phyloP scores from a whole-genome alignment of 2,329 filamentous ascomycete genomes.

The Aureobasidium sp. region DNA sequence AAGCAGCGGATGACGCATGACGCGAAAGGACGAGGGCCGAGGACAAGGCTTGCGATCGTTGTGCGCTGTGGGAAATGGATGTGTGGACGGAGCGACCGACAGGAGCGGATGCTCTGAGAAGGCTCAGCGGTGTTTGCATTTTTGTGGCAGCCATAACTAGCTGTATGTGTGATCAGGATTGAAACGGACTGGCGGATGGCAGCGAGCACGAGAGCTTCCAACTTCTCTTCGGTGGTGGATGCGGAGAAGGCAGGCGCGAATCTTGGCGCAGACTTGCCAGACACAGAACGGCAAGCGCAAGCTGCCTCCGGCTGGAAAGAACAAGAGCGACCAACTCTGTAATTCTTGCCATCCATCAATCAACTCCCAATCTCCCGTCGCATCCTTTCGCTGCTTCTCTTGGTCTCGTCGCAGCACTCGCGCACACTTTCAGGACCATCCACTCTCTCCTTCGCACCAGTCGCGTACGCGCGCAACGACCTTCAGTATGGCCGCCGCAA shows the following conservation, averaged over 20 bases:
- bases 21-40: slow-evolving; percentile 4
- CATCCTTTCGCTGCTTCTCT: background rate
- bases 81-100: background rate
- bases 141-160: background rate
- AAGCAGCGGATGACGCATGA: slow-evolving; percentile 7
- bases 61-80: background rate
- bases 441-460: background rate
- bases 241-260: slow-evolving; percentile 4
- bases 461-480: slow-evolving; percentile 17
- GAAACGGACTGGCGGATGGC: background rate
- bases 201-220: slow-evolving; percentile 3
- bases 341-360: background rate
- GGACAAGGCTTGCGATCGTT: slow-evolving; percentile 3
- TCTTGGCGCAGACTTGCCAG: background rate
- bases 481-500: slow-evolving; percentile 44
- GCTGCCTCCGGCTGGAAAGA: background rate
- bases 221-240: slow-evolving; percentile 4
- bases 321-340: slow-evolving; percentile 1
- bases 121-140: background rate
- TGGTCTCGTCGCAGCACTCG: background rate
- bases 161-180: background rate
- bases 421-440: background rate
- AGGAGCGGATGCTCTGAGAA: background rate
- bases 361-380: background rate
- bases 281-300: background rate